phyloP scores from a whole-genome alignment of 2,329 filamentous ascomycete species.

The Apiospora rasikravindrae region DNA sequence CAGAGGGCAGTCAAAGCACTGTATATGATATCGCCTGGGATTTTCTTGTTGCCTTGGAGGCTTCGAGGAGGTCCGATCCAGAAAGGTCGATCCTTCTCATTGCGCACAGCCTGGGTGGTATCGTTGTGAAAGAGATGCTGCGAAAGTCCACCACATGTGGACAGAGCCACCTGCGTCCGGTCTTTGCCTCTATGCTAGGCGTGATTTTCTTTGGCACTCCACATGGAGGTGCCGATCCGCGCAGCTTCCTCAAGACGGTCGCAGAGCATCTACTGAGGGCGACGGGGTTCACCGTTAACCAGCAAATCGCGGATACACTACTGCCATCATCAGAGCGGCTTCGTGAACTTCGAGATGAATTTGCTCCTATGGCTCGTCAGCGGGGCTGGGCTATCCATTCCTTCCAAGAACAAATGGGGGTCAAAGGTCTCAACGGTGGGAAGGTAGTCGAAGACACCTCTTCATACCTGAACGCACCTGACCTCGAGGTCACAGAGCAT shows the following conservation, averaged over 20 bases:
- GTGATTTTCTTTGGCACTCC: constrained; percentile 43
- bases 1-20: constrained; percentile 33
- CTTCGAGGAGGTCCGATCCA: constrained; percentile 30
- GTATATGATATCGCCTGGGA: constrained; percentile 42
- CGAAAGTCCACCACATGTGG: constrained; percentile 23
- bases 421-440: constrained; percentile 19
- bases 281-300: constrained; percentile 34
- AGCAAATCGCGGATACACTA: constrained; percentile 40
- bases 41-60: constrained; percentile 41
- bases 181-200: constrained; percentile 34
- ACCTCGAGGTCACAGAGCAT: constrained; percentile 39
- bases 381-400: constrained; percentile 41
- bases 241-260: constrained; percentile 30
- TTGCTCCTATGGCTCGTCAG: constrained; percentile 35
- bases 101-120: constrained; percentile 42
- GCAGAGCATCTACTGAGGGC: constrained; percentile 26
- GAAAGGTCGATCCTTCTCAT: constrained; percentile 38
- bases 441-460: constrained; percentile 44
- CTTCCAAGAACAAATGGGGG: constrained; percentile 39
- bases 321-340: constrained; percentile 41
- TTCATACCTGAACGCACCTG: constrained; percentile 39
- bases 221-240: constrained; percentile 35
- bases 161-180: constrained; percentile 23
- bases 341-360: constrained; percentile 38
- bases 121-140: constrained; percentile 38